phyloP scores from a whole-genome alignment of 306 rosid species.

The Vigna hirtella region DNA sequence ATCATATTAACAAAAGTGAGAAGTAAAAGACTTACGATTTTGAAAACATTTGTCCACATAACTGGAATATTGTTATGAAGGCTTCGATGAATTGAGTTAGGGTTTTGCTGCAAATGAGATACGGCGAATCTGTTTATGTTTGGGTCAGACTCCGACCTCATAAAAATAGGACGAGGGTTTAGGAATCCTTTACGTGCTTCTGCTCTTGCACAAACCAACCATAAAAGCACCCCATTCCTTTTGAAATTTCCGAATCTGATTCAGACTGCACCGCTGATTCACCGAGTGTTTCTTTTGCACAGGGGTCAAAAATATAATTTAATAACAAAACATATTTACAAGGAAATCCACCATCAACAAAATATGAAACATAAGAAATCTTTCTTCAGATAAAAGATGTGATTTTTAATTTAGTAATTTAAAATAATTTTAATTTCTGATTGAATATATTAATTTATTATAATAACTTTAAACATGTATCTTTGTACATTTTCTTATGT shows the following conservation, averaged over 20 bases:
- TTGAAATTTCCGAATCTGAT: conserved; percentile 23
- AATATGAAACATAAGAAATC: no score
- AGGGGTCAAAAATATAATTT: neutral
- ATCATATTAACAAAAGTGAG: neutral
- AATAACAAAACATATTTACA: neutral
- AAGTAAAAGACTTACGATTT: conserved; percentile 48
- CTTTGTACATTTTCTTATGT: no score
- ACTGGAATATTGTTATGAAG: conserved; percentile 19
- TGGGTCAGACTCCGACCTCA: neutral
- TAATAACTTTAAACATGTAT: no score
- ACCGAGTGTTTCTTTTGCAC: neutral
- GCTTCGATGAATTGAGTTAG: conserved; percentile 34
- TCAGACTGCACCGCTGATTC: conserved; percentile 12
- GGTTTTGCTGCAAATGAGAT: conserved; percentile 40
- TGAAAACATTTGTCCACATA: conserved; percentile 65
- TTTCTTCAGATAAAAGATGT: no score
- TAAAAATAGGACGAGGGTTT: conserved; percentile 3
- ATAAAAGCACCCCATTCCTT: conserved; percentile 17
- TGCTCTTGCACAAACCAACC: neutral
- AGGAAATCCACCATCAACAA: neutral
- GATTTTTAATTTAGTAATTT: no score
- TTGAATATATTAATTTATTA: no score
- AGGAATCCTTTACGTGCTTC: conserved; percentile 24
- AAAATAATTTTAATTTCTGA: no score
- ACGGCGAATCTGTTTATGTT: conserved; percentile 21